Conservation (phyloP, 805 yeast species). For the Brettanomyces anomalus region DNA sequence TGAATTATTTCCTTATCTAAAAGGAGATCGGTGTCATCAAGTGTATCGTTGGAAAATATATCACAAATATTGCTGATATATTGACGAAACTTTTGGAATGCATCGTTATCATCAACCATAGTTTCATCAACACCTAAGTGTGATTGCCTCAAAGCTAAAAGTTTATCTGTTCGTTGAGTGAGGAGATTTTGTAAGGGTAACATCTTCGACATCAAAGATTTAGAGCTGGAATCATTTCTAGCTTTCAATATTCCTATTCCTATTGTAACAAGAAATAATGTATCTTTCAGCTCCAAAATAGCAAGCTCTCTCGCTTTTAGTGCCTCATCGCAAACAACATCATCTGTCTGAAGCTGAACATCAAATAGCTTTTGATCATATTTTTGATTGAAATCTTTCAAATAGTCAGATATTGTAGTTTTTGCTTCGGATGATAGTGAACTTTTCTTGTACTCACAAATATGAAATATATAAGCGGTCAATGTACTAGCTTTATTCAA, state of each 20-base stretch:
- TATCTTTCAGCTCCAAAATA: neutral
- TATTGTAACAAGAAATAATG: too few relatives aligned
- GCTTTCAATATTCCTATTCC: too few relatives aligned
- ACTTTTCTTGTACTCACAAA: neutral
- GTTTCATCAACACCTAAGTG: neutral
- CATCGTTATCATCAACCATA: constrained; percentile 1
- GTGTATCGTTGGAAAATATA: too few relatives aligned
- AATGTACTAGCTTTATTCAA: too few relatives aligned
- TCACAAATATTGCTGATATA: too few relatives aligned
- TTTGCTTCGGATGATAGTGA: neutral
- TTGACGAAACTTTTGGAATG: too few relatives aligned
- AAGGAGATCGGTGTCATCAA: too few relatives aligned
- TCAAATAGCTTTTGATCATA: neutral
- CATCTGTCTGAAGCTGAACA: neutral
- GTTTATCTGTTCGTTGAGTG: neutral
- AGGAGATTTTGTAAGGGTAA: too few relatives aligned
- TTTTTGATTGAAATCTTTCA: neutral
- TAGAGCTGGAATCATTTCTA: too few relatives aligned
- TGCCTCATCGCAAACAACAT: neutral
- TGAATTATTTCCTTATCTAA: too few relatives aligned
- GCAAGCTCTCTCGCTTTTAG: neutral
- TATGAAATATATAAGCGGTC: neutral
- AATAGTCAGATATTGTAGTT: neutral
- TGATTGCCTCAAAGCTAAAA: neutral
- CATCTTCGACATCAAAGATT: too few relatives aligned